Evolutionary conservation across 305 asterid species (phyloP), one percentile per base, ranked within the genome.

Genomic region (Fraxinus floribunda): DNA sequence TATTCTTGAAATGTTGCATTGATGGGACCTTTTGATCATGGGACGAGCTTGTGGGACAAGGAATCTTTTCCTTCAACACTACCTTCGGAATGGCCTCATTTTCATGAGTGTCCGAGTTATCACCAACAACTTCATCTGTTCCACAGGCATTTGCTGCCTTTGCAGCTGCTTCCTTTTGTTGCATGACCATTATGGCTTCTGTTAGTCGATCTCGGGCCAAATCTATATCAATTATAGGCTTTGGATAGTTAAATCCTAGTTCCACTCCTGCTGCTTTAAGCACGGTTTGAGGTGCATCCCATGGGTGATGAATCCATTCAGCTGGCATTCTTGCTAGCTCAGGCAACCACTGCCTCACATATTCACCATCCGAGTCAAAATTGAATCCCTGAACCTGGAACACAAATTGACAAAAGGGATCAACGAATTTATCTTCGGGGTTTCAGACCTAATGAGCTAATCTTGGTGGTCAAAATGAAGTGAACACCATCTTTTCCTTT

Each of bases 221-320:
- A 72, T 96, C 99, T 16, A 92, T 52, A 70, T 96, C 95, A 24
- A 94, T 86, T 66, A 96, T 83, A 0, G 98, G 98, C 68, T 88
- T 91, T 3, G 98, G 99, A 72, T 96, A 96, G 90, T 94, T 96
- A 22, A 85, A 72, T 16, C 98, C 99, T 13, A 96, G 87, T 60
- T 94, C 98, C 26, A 94, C 92, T 3, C 99, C 99, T 0, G 98
- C 91, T 7, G 97, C 91, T 84, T 89, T 89, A 29, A 95, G 95
- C 78, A 94, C 95, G 5, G 80, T 39, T 0, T 38, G 83, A 84
- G 99, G 98, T 80, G 98, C 99, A 73, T 94, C 93, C 96, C 95
- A 95, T 36, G 98, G 99, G 78, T 95, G 98, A 84, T 95, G 98
- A 84, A 95, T 94, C 99, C 98, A 95, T 81, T 93, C 97, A 0